Percentiles rank a stretch among this genome's conserved stretches.
Conservation (phyloP, 2,329 filamentous ascomycete species). For the Fusarium sp. region DNA sequence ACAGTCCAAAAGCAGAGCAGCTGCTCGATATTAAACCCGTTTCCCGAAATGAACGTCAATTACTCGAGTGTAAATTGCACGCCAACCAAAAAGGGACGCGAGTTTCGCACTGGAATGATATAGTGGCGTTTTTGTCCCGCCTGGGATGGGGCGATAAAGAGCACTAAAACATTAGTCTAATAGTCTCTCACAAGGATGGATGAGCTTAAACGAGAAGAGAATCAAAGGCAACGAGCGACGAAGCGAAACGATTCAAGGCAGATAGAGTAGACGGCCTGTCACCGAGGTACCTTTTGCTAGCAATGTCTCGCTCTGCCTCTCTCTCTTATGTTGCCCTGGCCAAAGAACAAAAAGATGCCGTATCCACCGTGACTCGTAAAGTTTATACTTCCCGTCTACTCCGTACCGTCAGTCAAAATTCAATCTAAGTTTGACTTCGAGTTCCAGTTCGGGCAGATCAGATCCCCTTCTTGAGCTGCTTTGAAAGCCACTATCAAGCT, state of each 20-base stretch:
- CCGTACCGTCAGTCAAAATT: neutral
- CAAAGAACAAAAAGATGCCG: neutral
- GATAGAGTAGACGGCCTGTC: too few species aligned
- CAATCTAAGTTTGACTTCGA: conserved; percentile 6
- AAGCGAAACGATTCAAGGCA: conserved; percentile 20
- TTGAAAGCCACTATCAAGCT: conserved; percentile 17
- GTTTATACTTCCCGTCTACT: neutral
- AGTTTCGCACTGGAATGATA: conserved; percentile 25
- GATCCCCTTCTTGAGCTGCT: neutral
- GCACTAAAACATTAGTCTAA: neutral
- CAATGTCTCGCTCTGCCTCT: neutral
- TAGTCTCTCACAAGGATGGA: too few species aligned
- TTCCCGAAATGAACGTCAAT: conserved; percentile 9
- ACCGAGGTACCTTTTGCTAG: too few species aligned
- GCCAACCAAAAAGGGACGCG: conserved; percentile 20
- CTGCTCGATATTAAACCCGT: conserved; percentile 1
- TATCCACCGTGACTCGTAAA: conserved; percentile 4
- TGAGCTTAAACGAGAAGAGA: neutral
- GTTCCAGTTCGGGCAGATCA: conserved; percentile 24
- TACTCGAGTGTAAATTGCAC: conserved; percentile 24
- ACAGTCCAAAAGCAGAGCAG: neutral
- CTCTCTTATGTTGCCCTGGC: neutral
- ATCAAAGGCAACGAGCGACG: neutral
- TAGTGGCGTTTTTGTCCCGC: conserved; percentile 8
- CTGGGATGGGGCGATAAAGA: conserved; percentile 11